Base-by-base conservation (phyloP, 306 rosid species). In the Ormosia emarginata region DNA sequence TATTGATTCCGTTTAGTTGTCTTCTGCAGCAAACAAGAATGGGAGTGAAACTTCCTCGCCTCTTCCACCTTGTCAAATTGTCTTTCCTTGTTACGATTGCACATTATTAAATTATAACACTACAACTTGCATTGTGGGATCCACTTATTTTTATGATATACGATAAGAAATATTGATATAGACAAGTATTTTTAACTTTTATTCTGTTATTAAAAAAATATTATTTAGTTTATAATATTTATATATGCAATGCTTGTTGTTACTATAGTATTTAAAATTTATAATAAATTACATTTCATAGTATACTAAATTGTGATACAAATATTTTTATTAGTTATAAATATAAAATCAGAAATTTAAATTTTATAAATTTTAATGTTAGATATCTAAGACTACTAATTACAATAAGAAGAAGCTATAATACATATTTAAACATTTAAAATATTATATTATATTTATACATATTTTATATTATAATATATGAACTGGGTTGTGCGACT, bases 31-130 rank as follows among this genome's bases (percentile, higher is more conserved):
- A 39, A 50, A 18, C 34, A 46, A 66, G 67, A 47, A 56, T 72
- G 65, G 73, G 79, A 11, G 8, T 71, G 86, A 71, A 83, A 52
- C 47, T 84, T 79, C 87, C 77, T 65, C 64, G 4, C 14, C 15
- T 14, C n/a, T 57, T 46, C 75, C 80, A 43, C 3, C 49, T 72
- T 79, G 37, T 66, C 24, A 17, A 17, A 6, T 15, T 56, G 7
- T 15, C 49, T 9, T 36, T 66, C 56, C 34, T 33, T 12, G 57
- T 37, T 18, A 36, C 64, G 37, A 24, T 15, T 2, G 36, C 33
- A 46, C 33, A 49, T 49, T 6, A 6, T 37, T 37, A 37, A 24
- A 24, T 24, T 24, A 3, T 7, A 66, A 17, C 55, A n/a, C 9
- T 5, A 29, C 83, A 41, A 79, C 61, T 58, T 70, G 71, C 62